phyloP scores from a whole-genome alignment of 2,329 filamentous ascomycete genomes.

The Orbilia oligospora region DNA sequence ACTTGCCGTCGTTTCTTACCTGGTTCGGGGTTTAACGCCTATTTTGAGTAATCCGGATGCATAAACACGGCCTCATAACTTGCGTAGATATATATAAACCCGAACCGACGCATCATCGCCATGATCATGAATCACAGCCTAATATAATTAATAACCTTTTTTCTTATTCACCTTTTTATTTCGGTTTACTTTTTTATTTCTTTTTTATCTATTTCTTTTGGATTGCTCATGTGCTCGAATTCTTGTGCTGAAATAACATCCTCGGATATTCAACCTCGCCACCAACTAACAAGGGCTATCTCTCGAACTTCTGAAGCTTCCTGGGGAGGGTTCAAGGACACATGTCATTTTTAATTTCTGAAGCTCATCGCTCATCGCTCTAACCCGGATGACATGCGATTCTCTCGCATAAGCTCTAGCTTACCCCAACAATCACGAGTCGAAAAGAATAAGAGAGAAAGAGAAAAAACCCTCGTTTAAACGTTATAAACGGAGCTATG shows the following conservation, averaged over 20 bases:
- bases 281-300: constrained; percentile 11
- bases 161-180: background rate
- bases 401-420: constrained; percentile 32
- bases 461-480: constrained; percentile 40
- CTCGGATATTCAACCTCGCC: constrained; percentile 32
- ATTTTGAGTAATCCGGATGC: constrained; percentile 51
- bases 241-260: constrained; percentile 2
- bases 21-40: constrained; percentile 24
- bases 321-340: constrained; percentile 18
- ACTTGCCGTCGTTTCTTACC: constrained; percentile 24
- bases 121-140: constrained; percentile 37
- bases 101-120: constrained; percentile 19
- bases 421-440: constrained; percentile 23
- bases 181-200: too few relatives aligned
- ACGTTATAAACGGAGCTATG: constrained; percentile 42
- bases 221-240: background rate
- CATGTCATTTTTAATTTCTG: constrained; percentile 46
- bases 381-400: constrained; percentile 36
- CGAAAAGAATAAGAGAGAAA: too few relatives aligned
- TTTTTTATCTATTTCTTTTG: background rate
- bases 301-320: constrained; percentile 3
- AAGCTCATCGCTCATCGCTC: constrained; percentile 23
- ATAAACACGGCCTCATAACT: constrained; percentile 33
- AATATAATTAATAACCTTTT: constrained; percentile 25
- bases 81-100: constrained; percentile 23